Evolutionary conservation across 345 rosid species (phyloP).

Genomic region (Eucalyptus cloeziana): DNA sequence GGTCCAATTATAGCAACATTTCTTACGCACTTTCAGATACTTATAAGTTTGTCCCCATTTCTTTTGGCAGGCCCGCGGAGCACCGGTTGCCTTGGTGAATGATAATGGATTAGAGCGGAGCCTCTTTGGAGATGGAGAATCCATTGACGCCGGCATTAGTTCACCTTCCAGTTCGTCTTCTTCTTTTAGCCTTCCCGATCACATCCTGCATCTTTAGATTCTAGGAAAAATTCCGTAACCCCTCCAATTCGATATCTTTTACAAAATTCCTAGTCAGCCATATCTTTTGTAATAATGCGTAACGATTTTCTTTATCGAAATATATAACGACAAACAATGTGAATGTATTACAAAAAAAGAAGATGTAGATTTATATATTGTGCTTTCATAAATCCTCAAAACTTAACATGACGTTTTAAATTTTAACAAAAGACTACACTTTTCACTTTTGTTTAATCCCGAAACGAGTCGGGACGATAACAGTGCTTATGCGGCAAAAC

Average conservation of each 20-base stretch:
- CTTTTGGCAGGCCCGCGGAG: too few relatives aligned
- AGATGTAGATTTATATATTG: too few relatives aligned
- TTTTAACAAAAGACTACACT: too few relatives aligned
- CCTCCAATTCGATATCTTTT: neutral
- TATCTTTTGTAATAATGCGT: neutral
- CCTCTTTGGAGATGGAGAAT: neutral
- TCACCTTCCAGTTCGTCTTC: neutral
- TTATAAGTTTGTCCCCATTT: too few relatives aligned
- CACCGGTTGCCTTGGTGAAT: neutral
- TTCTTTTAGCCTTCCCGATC: neutral
- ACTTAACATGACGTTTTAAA: too few relatives aligned
- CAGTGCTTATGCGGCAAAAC: too few relatives aligned
- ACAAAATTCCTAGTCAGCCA: neutral
- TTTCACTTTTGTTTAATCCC: too few relatives aligned
- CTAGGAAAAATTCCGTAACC: neutral
- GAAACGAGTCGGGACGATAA: too few relatives aligned
- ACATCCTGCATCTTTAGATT: neutral
- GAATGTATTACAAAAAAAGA: too few relatives aligned
- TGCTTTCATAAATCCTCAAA: too few relatives aligned
- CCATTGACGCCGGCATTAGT: neutral
- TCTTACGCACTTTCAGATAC: neutral
- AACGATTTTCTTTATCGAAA: too few relatives aligned
- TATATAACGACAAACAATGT: too few relatives aligned
- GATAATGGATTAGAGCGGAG: neutral
- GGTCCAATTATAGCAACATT: neutral